Evolutionary conservation across 179 eudicot species (phyloP).

Genomic region (Monotropa hypopitys): DNA sequence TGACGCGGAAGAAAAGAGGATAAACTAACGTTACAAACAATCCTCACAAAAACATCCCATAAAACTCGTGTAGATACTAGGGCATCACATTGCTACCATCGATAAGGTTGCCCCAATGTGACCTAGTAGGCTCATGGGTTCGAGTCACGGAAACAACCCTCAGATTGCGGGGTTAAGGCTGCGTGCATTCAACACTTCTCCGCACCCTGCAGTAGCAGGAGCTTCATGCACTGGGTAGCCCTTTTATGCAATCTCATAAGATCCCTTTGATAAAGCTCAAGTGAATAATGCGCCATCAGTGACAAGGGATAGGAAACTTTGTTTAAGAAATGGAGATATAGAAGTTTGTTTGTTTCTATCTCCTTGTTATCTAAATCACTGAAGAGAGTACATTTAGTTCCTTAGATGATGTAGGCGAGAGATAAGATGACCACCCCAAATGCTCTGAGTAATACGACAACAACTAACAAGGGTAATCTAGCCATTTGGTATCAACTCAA

Average conservation of each 20-base stretch:
- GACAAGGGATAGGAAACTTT: not conserved
- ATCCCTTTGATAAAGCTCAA: not conserved
- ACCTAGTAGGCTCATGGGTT: no score
- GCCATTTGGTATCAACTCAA: not conserved
- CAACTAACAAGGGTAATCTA: not conserved
- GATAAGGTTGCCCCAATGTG: not conserved
- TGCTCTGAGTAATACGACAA: not conserved
- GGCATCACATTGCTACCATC: not conserved
- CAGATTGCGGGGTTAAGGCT: no score
- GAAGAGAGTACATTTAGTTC: not conserved
- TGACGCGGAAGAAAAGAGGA: not conserved
- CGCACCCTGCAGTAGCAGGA: no score
- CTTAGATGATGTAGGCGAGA: not conserved
- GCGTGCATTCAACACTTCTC: no score
- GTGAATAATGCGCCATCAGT: not conserved
- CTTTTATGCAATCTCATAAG: not conserved
- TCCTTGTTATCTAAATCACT: not conserved
- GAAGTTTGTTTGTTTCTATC: not conserved
- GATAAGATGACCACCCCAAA: not conserved
- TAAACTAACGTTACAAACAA: not conserved
- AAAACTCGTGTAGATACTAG: not conserved
- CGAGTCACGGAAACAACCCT: no score
- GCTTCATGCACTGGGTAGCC: no score
- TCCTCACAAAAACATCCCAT: not conserved
- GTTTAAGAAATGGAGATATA: not conserved